Conservation (phyloP, 2,329 filamentous ascomycete species). For the Penicillium thymicola region DNA sequence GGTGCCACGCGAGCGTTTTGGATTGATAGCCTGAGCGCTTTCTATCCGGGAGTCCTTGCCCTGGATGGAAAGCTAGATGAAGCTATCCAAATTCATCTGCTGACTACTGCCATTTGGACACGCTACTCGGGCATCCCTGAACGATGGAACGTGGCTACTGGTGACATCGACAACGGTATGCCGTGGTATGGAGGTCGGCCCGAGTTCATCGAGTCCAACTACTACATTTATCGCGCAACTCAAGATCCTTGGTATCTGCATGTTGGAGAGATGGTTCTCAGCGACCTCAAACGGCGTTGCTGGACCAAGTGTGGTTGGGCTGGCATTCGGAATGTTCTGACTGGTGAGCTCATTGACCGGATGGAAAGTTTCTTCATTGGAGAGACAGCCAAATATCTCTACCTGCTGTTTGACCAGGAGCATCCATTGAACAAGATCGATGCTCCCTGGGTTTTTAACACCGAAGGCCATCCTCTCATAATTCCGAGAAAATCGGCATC, state of each 20-base stretch:
- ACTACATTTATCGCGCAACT: constrained; percentile 91
- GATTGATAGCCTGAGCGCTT: constrained; percentile 94
- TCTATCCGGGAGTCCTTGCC: constrained; percentile 84
- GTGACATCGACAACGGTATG: constrained; percentile 78
- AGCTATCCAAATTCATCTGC: constrained; percentile 81
- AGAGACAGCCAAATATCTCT: constrained; percentile 94
- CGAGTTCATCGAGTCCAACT: constrained; percentile 96
- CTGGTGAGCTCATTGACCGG: constrained; percentile 81
- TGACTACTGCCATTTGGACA: constrained; percentile 92
- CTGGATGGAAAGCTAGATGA: constrained; percentile 87
- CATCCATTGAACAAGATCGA: constrained; percentile 88
- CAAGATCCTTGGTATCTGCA: constrained; percentile 94
- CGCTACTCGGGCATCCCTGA: constrained; percentile 92
- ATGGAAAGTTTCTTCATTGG: constrained; percentile 99
- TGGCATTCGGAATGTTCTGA: constrained; percentile 76
- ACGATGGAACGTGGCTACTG: constrained; percentile 83
- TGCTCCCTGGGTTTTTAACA: constrained; percentile 87
- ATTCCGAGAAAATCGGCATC: constrained; percentile 57
- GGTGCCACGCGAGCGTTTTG: constrained; percentile 86
- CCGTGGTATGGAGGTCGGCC: constrained; percentile 94
- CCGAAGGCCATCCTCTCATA: constrained; percentile 89
- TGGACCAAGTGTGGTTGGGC: constrained; percentile 93
- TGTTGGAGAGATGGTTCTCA: constrained; percentile 90
- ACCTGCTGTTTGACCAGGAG: constrained; percentile 78
- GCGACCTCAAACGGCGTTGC: constrained; percentile 83